Evolutionary conservation across 345 rosid genomes (phyloP).

Genomic region (Garcia nutans): DNA sequence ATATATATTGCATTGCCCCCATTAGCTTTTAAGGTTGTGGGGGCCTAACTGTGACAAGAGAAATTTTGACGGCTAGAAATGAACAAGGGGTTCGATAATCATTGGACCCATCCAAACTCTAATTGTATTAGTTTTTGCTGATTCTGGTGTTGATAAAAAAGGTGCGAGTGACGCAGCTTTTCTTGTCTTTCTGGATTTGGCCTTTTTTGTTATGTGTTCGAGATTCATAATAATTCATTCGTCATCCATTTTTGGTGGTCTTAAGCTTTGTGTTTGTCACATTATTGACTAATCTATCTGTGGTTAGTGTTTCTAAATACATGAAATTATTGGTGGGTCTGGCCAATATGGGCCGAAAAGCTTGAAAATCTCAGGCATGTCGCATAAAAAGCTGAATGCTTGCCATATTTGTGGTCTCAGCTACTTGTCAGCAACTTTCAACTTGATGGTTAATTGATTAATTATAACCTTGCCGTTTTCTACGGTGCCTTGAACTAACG

Average conservation of each 20-base stretch:
- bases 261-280: neutral
- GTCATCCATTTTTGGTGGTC: conserved; percentile 5
- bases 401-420: no score
- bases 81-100: neutral
- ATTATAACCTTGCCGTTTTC: no score
- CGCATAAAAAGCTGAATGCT: neutral
- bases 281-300: neutral
- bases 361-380: neutral
- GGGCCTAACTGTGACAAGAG: conserved; percentile 19
- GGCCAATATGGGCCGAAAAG: neutral
- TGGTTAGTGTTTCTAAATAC: neutral
- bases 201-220: neutral
- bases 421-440: no score
- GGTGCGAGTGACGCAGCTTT: neutral
- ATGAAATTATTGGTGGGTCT: neutral
- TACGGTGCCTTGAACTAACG: no score
- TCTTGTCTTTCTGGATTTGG: neutral
- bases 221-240: neutral
- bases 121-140: neutral
- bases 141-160: neutral
- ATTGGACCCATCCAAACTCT: conserved; percentile 7
- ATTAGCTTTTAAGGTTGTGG: conserved; percentile 13
- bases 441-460: no score
- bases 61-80: conserved; percentile 17
- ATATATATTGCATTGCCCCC: neutral